Conservation (phyloP, 1,139 yeast genomes). For the Debaryomyces robertsiae region DNA sequence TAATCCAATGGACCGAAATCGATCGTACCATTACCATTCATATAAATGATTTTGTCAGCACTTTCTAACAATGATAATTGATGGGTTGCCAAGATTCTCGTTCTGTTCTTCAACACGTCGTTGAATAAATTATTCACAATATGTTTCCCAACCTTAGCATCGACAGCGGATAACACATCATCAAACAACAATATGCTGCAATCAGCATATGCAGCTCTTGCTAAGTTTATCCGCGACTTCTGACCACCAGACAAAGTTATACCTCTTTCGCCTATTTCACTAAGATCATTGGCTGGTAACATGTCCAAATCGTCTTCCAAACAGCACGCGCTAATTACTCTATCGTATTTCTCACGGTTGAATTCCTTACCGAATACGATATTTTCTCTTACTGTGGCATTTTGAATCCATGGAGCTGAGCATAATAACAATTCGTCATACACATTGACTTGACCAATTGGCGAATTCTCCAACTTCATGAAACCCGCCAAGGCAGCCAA, state of each 20-base stretch:
- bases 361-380: constrained; percentile 40
- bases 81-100: constrained; percentile 42
- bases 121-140: constrained; percentile 37
- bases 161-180: constrained; percentile 48
- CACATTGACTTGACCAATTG: constrained; percentile 28
- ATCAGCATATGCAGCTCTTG: constrained; percentile 43
- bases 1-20: constrained; percentile 37
- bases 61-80: constrained; percentile 35
- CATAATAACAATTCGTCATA: constrained; percentile 35
- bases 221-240: constrained; percentile 45
- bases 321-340: constrained; percentile 41
- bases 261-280: constrained; percentile 49
- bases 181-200: constrained; percentile 38
- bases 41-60: constrained; percentile 36
- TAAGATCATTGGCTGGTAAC: constrained; percentile 39
- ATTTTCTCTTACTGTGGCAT: constrained; percentile 46
- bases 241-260: constrained; percentile 47
- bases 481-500: constrained; percentile 41
- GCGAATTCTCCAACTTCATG: constrained; percentile 34
- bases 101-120: constrained; percentile 31
- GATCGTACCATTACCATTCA: constrained; percentile 38
- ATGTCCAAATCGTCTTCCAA: constrained; percentile 39
- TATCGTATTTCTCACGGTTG: constrained; percentile 31
- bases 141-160: constrained; percentile 43
- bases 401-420: constrained; percentile 48